Base-by-base conservation (phyloP, 2,329 filamentous ascomycete genomes). In the Fusarium begoniae region DNA sequence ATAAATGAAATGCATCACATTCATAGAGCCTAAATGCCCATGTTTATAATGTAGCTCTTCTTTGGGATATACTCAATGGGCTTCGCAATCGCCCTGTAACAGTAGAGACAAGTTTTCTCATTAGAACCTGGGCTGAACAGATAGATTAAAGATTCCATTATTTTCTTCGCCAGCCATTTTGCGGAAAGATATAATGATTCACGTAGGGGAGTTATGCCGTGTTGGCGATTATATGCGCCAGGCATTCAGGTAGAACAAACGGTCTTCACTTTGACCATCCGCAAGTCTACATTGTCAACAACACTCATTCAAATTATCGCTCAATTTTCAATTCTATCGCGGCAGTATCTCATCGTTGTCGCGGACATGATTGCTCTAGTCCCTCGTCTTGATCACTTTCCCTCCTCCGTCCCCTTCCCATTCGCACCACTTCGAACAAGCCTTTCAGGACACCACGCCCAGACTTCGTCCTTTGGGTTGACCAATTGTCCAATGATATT, bases 301-400 rank as follows among this genome's bases (percentile, higher is more conserved):
- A 2, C 6, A 1, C 18, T 37, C 6, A 22, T 37, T 3, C 0
- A 0, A 26, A 17, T 4, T 18, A n/a, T 6, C 18, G 0, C 1
- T 15, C 18, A 37, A 38, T 7, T 20, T 0, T 0, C 0, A 22
- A 17, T 17, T 18, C 7, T 17, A 17, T 22, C 7, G 7, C 10
- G 3, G 8, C 20, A 12, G 17, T 6, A 17, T 8, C 3, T 10
- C 11, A 32, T n/a, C 14, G 4, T 20, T 22, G 6, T 4, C 13
- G 6, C 22, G 0, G 12, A 20, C 3, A 1, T 22, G n/a, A 15
- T 20, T 6, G 6, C 6, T 24, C 10, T 6, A 53, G 32, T 26
- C 10, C n/a, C 50, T 53, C 24, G n/a, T 15, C 50, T 9, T 7
- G 17, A 51, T 51, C 30, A 35, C 9, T 26, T 22, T 20, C 9